Evolutionary conservation across 2,329 filamentous ascomycete species (phyloP).

Genomic region (Fusarium sp.): DNA sequence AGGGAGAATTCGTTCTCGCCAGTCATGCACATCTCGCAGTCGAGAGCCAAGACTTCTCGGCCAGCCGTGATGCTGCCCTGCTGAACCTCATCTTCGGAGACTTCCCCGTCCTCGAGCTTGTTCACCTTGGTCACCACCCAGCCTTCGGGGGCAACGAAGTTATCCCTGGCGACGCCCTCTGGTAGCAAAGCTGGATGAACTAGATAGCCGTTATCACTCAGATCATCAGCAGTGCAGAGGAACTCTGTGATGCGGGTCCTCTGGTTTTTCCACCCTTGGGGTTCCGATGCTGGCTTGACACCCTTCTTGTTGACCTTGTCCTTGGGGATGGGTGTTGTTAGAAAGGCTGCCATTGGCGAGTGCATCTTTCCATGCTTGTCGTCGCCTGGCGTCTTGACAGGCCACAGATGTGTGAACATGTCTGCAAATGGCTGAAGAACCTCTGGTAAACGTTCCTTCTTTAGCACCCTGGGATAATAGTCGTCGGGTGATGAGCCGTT

Average conservation of each 20-base stretch:
- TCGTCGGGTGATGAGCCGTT: constrained; percentile 62
- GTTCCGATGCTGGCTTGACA: constrained; percentile 67
- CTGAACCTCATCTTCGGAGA: constrained; percentile 75
- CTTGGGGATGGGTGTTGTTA: constrained; percentile 75
- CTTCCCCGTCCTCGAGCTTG: constrained; percentile 69
- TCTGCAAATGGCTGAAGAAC: constrained; percentile 73
- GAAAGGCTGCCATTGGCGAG: constrained; percentile 85
- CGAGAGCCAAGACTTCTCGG: constrained; percentile 78
- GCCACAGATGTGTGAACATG: constrained; percentile 90
- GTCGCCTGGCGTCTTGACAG: constrained; percentile 85
- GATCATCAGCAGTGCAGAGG: constrained; percentile 73
- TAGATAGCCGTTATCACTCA: constrained; percentile 83
- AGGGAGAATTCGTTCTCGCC: constrained; percentile 80
- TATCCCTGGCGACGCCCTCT: constrained; percentile 61
- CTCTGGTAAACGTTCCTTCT: constrained; percentile 59
- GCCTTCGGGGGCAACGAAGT: constrained; percentile 67
- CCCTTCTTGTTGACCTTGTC: constrained; percentile 66
- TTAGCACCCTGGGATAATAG: constrained; percentile 64
- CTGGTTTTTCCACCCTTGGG: constrained; percentile 73
- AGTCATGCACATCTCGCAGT: constrained; percentile 98
- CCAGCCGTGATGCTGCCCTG: constrained; percentile 84
- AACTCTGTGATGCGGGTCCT: constrained; percentile 85
- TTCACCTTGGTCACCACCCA: constrained; percentile 84
- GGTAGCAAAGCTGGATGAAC: constrained; percentile 80
- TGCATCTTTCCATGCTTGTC: constrained; percentile 80